Percentiles rank a stretch among this genome's conserved stretches.
Evolutionary conservation across 352 stramenopile genomes (phyloP).

Genomic region (Phytophthora litchii): DNA sequence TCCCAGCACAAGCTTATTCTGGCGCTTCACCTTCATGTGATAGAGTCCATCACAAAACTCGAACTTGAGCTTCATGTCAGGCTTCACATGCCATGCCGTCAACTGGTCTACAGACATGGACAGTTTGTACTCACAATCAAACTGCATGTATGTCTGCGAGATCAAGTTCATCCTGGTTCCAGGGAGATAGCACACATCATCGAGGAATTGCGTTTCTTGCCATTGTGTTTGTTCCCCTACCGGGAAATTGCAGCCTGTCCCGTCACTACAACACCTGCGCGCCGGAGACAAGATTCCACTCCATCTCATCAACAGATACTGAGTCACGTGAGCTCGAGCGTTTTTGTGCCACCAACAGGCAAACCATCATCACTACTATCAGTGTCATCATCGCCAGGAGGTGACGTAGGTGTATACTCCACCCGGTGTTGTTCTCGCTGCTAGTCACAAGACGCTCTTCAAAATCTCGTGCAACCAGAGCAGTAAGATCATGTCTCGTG

Average conservation of each 20-base stretch:
- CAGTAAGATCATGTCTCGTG: no score
- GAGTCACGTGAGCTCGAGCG: not conserved
- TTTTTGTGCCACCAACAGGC: not conserved
- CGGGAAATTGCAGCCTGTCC: no score
- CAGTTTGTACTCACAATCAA: conserved; percentile 6
- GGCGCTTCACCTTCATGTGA: no score
- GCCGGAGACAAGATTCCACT: conserved; percentile 4
- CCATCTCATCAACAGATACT: not conserved
- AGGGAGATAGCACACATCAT: conserved; percentile 7
- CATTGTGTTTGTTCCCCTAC: no score
- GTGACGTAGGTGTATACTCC: no score
- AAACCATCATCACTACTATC: no score
- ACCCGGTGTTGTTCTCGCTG: no score
- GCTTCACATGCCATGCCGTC: conserved; percentile 5
- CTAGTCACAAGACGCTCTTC: no score
- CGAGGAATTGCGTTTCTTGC: not conserved
- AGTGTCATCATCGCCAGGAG: no score
- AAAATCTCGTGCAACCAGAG: no score
- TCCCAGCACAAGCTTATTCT: not conserved
- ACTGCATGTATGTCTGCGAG: conserved; percentile 9
- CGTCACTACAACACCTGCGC: no score
- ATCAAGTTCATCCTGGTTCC: conserved; percentile 7
- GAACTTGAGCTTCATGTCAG: conserved; percentile 3
- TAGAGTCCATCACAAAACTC: not conserved
- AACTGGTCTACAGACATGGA: not conserved